Evolutionary conservation across 768 basidiomycete genomes (phyloP), one percentile per base, ranked within the genome.

Genomic region (Neoboletus brunneissimus): DNA sequence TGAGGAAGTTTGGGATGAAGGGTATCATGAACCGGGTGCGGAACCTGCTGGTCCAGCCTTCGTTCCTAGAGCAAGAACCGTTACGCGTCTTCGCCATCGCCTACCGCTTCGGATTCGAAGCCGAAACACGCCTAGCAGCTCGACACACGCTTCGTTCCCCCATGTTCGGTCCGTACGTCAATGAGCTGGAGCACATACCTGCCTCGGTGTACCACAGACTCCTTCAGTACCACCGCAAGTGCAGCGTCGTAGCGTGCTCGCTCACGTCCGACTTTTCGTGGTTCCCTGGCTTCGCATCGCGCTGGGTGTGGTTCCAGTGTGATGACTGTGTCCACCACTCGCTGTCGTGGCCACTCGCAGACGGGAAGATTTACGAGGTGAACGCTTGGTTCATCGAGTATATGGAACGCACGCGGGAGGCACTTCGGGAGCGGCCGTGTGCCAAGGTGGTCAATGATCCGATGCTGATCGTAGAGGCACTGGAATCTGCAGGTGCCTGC

Each of bases 1-100:
- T 75, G 60, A 61, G 56, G 18, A 78, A 77, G 60, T 78, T 78
- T 55, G 69, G 67, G 49, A 75, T 78, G 72, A 66, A 62, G 44
- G 67, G 65, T 4, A 53, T 72, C 53, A 65, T 69, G 57, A 58
- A 63, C 40, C 63, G 67, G 18, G 67, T 76, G 40, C 69, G 65
- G 47, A 52, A 59, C 18, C 56, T 66, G 22, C 67, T 77, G 2
- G 54, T 64, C 27, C 56, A 64, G 47, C 67, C 69, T 2, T 41
- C 56, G 8, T 63, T 71, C 53, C 48, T 70, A 3, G 65, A 74
- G 4, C 37, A 59, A 48, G 70, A 72, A 34, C 70, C 77, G 1
- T 35, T 78, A 11, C 72, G 74, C 25, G 66, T 73, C 15, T 78
- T 74, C 48, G 76, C 77, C 42, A 70, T 78, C 54, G 74, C 76